phyloP scores from a whole-genome alignment of 2,329 filamentous ascomycete species.

The Plenodomus biglobosus region DNA sequence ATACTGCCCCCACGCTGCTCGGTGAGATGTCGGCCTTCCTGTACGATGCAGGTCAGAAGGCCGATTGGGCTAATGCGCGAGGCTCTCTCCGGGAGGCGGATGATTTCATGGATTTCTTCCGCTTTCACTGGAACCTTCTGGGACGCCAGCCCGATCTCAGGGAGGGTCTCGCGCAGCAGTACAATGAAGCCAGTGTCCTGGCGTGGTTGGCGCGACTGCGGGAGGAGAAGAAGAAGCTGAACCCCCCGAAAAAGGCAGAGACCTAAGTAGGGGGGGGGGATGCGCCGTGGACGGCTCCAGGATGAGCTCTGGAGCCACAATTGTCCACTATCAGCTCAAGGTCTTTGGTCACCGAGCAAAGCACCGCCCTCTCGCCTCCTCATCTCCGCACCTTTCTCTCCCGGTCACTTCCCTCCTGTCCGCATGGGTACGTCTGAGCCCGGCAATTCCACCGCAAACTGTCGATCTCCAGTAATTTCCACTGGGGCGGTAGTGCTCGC shows the following conservation, averaged over 20 bases:
- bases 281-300: background rate
- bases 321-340: background rate
- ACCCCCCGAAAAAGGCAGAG: too few relatives aligned
- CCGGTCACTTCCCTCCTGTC: background rate
- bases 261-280: background rate
- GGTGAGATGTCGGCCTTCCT: background rate
- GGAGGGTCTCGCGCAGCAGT: background rate
- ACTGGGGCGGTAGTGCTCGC: background rate
- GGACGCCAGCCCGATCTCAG: background rate
- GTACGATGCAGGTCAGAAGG: background rate
- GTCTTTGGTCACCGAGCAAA: background rate
- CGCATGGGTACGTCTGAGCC: background rate
- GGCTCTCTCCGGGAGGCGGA: background rate
- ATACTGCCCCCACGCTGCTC: conserved; percentile 1
- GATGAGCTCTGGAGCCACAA: background rate
- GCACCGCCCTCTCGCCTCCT: background rate
- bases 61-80: background rate
- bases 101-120: background rate
- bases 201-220: background rate
- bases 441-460: background rate
- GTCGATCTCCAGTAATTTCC: background rate
- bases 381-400: background rate
- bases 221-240: background rate
- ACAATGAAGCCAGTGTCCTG: background rate
- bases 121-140: background rate